Conservation (phyloP, 345 rosid species). For the Camelina sativa region DNA sequence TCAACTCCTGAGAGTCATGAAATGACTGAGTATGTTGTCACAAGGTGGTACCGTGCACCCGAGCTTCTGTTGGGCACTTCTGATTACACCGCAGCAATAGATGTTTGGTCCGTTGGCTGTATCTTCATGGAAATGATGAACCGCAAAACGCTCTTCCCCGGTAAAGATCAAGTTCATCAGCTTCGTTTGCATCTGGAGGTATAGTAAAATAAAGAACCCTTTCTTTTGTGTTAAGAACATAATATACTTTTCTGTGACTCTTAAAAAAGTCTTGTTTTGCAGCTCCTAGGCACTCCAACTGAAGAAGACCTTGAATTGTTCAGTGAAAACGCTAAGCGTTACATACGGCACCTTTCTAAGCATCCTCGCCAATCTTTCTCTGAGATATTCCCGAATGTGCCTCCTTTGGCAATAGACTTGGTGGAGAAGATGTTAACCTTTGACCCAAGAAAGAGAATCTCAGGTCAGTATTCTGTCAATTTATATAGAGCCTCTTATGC, state of each 20-base stretch:
- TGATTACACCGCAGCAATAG: slow-evolving; percentile 84
- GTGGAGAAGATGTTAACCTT: slow-evolving; percentile 88
- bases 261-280: slow-evolving; percentile 31
- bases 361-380: slow-evolving; percentile 69
- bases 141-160: slow-evolving; percentile 87
- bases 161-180: slow-evolving; percentile 85
- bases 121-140: slow-evolving; percentile 84
- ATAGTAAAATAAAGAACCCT: slow-evolving; percentile 33
- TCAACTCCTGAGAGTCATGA: slow-evolving; percentile 80
- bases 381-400: slow-evolving; percentile 73
- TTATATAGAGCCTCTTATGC: not conserved
- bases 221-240: not conserved
- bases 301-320: slow-evolving; percentile 78
- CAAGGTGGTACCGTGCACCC: slow-evolving; percentile 97
- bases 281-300: slow-evolving; percentile 87
- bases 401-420: slow-evolving; percentile 76
- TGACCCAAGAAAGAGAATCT: slow-evolving; percentile 78
- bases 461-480: slow-evolving; percentile 57
- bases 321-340: slow-evolving; percentile 82
- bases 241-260: not conserved
- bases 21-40: slow-evolving; percentile 88
- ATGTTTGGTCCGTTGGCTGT: slow-evolving; percentile 97
- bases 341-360: slow-evolving; percentile 62
- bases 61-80: slow-evolving; percentile 81
- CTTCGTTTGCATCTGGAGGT: slow-evolving; percentile 86